Base-by-base conservation (phyloP, 2,329 filamentous ascomycete genomes). In the Trichoderma cornu-damae region DNA sequence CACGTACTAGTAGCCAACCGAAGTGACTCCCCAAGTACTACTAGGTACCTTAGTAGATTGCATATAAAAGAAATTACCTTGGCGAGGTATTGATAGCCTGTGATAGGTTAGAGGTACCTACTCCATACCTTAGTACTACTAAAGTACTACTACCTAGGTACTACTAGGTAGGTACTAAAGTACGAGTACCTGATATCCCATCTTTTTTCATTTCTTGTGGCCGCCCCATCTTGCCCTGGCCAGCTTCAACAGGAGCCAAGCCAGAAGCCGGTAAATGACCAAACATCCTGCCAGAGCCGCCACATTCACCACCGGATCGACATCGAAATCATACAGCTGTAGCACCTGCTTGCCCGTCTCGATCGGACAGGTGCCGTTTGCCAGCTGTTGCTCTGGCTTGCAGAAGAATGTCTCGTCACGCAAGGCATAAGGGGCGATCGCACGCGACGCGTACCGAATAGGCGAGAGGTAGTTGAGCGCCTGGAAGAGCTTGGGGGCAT, bases 401-500 rank as follows among this genome's bases (percentile, higher is more conserved):
- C 88, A 92, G 1, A 81, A 81, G 63, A 92, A 90, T 0, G 66
- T 57, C 6, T 89, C 78, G 0, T 77, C 78, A 6, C 77, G 72
- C 32, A 92, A 70, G 0, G 84, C 84, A 61, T 85, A 90, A 0
- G 83, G 81, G 0, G 84, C 84, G 37, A 92, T 71, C 32, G 87
- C 87, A 0, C 82, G 82, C 3, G 86, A 77, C 0, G 82, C 79
- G 66, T 90, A 92, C 52, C 88, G 85, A 53, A 89, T 79, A 0
- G 88, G 88, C 1, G 79, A 84, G 46, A 91, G 77, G 67, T 89
- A 85, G 67, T 91, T 91, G 67, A 89, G 78, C 0, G 78, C 83
- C 61, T 83, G 75, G 46, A 90, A 80, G 14, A 90, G 79, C 3
- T 69, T 64, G 1, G 88, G 86, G 73, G 90, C 84, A 63, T 85